These are phyloP conservation scores for Globisporangium spinosum DNA, from an alignment of 352 stramenopile species.

Conservation along the genomic window DNA sequence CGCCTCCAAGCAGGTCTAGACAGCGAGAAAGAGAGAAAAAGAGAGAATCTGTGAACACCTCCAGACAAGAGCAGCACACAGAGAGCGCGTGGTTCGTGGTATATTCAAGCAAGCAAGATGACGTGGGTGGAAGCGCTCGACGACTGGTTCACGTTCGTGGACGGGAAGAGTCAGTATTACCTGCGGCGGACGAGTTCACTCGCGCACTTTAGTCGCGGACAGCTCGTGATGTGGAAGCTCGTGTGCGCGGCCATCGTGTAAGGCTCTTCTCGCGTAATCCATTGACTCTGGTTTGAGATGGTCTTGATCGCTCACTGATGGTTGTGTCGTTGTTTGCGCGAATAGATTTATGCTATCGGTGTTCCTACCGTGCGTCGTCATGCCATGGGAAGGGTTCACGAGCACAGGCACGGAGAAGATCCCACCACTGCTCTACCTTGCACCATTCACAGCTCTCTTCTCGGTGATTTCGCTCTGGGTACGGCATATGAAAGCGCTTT, in stretches of 20 bases:
- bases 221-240: conserved; percentile 63
- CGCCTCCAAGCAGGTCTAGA: background rate
- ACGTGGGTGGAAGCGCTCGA: conserved; percentile 39
- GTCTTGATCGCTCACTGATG: background rate
- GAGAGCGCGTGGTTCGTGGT: background rate
- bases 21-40: background rate
- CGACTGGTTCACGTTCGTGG: conserved; percentile 64
- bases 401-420: conserved; percentile 45
- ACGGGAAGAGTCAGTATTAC: conserved; percentile 60
- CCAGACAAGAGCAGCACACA: background rate
- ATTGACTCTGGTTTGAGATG: background rate
- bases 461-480: conserved; percentile 57
- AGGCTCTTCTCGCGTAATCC: conserved; percentile 4
- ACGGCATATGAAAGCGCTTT: background rate
- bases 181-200: conserved; percentile 38
- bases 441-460: conserved; percentile 39
- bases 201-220: conserved; percentile 42
- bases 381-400: conserved; percentile 47
- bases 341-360: conserved; percentile 49
- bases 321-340: background rate
- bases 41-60: background rate
- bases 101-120: conserved; percentile 7
- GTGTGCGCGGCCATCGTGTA: conserved; percentile 51
- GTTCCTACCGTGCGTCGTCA: conserved; percentile 41
- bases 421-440: conserved; percentile 45